A percentile compares a stretch with the other conserved stretches of the same genome.
Evolutionary conservation across 768 basidiomycete species (phyloP).

Genomic region (Lentinus brumalis): DNA sequence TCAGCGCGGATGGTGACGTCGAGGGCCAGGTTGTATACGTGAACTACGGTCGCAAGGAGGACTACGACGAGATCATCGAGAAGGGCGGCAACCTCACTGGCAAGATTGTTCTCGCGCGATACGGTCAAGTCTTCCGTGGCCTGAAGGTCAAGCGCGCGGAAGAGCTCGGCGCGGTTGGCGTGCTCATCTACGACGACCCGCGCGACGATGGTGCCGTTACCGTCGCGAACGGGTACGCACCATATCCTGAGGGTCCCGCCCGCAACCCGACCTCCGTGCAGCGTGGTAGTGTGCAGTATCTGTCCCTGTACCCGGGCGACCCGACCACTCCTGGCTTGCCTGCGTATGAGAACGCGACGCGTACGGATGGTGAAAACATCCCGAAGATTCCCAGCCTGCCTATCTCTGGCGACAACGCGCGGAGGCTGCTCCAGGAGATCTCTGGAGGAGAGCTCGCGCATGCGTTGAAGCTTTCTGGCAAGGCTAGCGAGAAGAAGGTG

Average conservation of each 20-base stretch:
- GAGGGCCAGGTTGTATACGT: slow-evolving; percentile 73
- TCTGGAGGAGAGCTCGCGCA: slow-evolving; percentile 41
- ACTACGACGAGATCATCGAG: slow-evolving; percentile 65
- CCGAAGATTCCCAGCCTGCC: slow-evolving; percentile 85
- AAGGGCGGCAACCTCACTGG: slow-evolving; percentile 74
- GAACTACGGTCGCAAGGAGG: slow-evolving; percentile 76
- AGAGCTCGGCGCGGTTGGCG: slow-evolving; percentile 76
- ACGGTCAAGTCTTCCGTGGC: slow-evolving; percentile 81
- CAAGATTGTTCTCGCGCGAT: slow-evolving; percentile 78
- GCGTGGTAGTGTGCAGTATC: slow-evolving; percentile 79
- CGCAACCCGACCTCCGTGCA: slow-evolving; percentile 86
- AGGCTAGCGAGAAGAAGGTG: slow-evolving; percentile 48
- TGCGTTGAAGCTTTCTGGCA: slow-evolving; percentile 51
- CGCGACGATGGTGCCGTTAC: slow-evolving; percentile 84
- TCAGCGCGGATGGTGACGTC: slow-evolving; percentile 78
- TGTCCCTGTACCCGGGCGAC: slow-evolving; percentile 62
- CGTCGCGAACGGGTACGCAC: slow-evolving; percentile 69
- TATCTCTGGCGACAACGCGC: slow-evolving; percentile 83
- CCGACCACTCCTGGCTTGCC: slow-evolving; percentile 89
- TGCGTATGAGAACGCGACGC: slow-evolving; percentile 78
- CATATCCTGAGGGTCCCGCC: slow-evolving; percentile 87
- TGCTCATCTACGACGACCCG: slow-evolving; percentile 84
- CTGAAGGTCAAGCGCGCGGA: slow-evolving; percentile 89
- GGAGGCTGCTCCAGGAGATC: slow-evolving; percentile 53
- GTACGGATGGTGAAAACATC: slow-evolving; percentile 61